Evolutionary conservation across 2,329 filamentous ascomycete species (phyloP), one percentile per base, ranked within the genome.

Genomic region (Aspergillus sp.): DNA sequence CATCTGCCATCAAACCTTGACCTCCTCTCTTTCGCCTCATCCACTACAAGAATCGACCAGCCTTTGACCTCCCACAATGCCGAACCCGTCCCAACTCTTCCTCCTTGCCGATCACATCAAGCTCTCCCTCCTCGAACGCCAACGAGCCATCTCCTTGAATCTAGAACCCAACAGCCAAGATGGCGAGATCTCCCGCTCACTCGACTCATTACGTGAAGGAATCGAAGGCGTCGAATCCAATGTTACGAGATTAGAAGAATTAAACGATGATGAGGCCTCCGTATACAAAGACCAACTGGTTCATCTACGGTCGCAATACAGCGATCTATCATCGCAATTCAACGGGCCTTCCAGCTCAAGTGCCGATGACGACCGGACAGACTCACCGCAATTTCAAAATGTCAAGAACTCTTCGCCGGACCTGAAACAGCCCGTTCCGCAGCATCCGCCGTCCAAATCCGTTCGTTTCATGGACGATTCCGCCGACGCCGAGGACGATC

Each of bases 81-180:
- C 80, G 59, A 85, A 82, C 65, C 80, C 85, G 50, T 82, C 83
- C 14, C 93, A 97, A 75, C 88, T 98, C 65, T 91, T 93, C 73
- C 88, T 98, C 54, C 86, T 98, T 57, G 91, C 93, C 69, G 95
- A 99, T 78, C 93, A 98, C 77, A 90, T 98, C 82, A 97, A 98
- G 78, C 86, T 98, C 61, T 96, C 93, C 14, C 84, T 99, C 15
- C 86, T 98, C 24, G 95, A 98, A 79, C 87, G 93, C 58, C 89
- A 96, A 77, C 88, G 93, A 58, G 91, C 93, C 49, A 86, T 91
- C 68, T 90, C 87, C 14, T 83, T 96, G 45, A 87, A 91, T 65
- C 84, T 96, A 56, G 86, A 91, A 58, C 86, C 86, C 51, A 89
- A 89, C 71, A 86, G 88, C 19, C 91, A 96, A 75, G 92, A 97